A percentile compares a stretch with the other conserved stretches of the same genome.
Evolutionary conservation across 2,329 filamentous ascomycete genomes (phyloP).

Genomic region (Rutstroemia sp.): DNA sequence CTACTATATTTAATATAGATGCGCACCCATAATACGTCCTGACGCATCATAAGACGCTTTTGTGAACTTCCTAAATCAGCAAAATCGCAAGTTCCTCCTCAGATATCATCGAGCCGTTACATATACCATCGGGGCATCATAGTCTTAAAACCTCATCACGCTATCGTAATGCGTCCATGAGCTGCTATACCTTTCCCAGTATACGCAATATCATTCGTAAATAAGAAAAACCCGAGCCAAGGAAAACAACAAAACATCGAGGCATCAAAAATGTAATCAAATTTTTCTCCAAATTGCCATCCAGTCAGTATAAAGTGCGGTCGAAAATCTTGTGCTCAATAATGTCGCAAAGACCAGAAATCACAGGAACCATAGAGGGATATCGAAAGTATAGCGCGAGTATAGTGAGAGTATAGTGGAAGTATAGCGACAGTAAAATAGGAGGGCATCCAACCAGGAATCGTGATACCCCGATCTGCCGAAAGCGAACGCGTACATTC

Average conservation of each 20-base stretch:
- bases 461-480: not conserved
- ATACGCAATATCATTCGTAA: not conserved
- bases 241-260: not conserved
- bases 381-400: not conserved
- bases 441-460: not conserved
- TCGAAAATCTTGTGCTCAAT: too few species aligned
- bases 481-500: not conserved
- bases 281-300: not conserved
- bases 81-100: not conserved
- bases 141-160: not conserved
- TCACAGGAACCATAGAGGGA: too few species aligned
- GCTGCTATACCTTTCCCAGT: not conserved
- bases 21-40: not conserved
- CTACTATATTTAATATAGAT: not conserved
- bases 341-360: too few species aligned
- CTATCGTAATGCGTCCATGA: not conserved
- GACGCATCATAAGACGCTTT: not conserved
- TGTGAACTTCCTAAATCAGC: not conserved
- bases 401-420: not conserved
- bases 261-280: not conserved
- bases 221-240: not conserved
- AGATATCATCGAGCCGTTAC: not conserved
- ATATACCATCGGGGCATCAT: slow-evolving; percentile 6
- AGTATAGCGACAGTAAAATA: not conserved
- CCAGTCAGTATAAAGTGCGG: not conserved